Base-by-base conservation (phyloP, 2,329 filamentous ascomycete genomes). In the Colletotrichum truncatum region DNA sequence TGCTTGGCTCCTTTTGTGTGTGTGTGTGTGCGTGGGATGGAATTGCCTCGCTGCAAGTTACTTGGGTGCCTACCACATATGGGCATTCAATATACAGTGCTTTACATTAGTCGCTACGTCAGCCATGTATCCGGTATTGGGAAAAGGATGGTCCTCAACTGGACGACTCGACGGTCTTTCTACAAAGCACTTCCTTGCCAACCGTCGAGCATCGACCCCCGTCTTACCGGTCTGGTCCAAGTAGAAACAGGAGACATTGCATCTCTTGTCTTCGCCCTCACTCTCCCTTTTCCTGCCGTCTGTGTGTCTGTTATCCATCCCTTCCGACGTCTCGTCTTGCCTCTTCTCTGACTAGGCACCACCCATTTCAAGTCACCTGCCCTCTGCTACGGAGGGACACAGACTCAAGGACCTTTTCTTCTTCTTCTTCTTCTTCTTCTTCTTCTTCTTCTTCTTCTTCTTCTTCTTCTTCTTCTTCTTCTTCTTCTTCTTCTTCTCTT, bases 231-330 rank as follows among this genome's bases (percentile, higher is more conserved):
- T 62, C 38, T 18, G 32, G 41, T 41, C 61, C 48, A 60, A 59
- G 45, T 32, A 63, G 51, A 51, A 63, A 51, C 49, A 56, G 57
- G 51, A 51, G 41, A 65, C 10, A 12, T 54, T 28, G 12, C 56
- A 48, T 61, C 43, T 56, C 49, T 49, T 62, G n/a, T n/a, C 39
- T 56, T 46, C 39, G 25, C 25, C 26, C 16, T 62, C 25, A 25
- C 32, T 32, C 25, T 23, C 34, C 30, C 34, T 41, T 49, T n/a
- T n/a, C n/a, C 26, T 34, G 39, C 21, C 43, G 56, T 65, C 49
- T 38, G 57, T 66, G 57, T 65, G 57, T 51, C 57, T 30, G 34
- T 21, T 36, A 41, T 30, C 39, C 25, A 12, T 26, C 21, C 43
- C 21, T 4, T 36, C 10, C 25, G 23, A 41, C 28, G 53, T 57